Evolutionary conservation across 495 filamentous ascomycete species (phyloP).

Genomic region (Lichina pygmaea): DNA sequence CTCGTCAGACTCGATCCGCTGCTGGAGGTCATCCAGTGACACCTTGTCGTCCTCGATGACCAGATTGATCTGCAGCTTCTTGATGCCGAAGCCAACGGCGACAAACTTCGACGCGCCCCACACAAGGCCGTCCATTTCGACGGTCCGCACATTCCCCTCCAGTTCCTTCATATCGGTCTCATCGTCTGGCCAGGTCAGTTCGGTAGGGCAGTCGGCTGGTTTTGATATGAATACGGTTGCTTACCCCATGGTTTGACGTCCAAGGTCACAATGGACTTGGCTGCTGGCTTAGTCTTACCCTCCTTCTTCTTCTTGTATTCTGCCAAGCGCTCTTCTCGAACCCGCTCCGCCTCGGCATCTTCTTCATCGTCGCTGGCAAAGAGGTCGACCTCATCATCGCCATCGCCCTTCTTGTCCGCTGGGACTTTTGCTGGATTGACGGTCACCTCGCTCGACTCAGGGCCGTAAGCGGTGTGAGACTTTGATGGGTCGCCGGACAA

Average conservation of each 20-base stretch:
- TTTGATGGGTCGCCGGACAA: conserved; percentile 79
- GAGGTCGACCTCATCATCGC: conserved; percentile 67
- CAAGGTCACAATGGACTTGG: conserved; percentile 85
- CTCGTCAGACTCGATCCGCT: conserved; percentile 66
- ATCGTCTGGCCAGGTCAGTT: conserved; percentile 31
- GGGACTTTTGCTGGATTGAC: conserved; percentile 73
- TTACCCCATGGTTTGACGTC: conserved; percentile 98
- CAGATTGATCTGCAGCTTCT: conserved; percentile 97
- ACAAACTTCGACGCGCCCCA: conserved; percentile 89
- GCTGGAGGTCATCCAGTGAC: conserved; percentile 65
- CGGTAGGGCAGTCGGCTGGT: neutral
- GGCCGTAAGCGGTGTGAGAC: conserved; percentile 73
- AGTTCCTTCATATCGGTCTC: conserved; percentile 73
- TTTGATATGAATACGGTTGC: conserved; percentile 11
- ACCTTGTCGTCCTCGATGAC: conserved; percentile 96
- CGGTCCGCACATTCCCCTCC: conserved; percentile 57
- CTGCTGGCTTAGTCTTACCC: conserved; percentile 61
- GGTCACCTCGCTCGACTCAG: conserved; percentile 46
- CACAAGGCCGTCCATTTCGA: conserved; percentile 80
- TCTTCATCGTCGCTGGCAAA: conserved; percentile 83
- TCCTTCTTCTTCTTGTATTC: conserved; percentile 98
- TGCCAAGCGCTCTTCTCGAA: conserved; percentile 67
- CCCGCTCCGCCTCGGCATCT: conserved; percentile 54
- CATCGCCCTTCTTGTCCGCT: conserved; percentile 29
- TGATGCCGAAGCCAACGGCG: conserved; percentile 85